Percentiles rank a stretch among this genome's conserved stretches.
Evolutionary conservation across 2,329 filamentous ascomycete species (phyloP).

Genomic region (Cladosporium sp.): DNA sequence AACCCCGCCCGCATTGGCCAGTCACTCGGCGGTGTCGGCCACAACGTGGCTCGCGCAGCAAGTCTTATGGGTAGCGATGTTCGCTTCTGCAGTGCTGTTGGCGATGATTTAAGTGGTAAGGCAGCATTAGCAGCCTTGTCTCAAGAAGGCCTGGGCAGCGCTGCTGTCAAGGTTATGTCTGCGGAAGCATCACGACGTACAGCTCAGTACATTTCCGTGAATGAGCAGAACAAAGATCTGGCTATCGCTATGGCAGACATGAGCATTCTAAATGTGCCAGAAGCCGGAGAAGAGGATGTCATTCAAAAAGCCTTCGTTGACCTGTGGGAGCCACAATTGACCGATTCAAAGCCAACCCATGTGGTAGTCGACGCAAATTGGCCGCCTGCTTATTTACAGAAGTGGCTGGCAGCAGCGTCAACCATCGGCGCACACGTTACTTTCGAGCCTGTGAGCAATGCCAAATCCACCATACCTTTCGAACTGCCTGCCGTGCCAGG

Average conservation of each 20-base stretch:
- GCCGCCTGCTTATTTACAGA: slow-evolving; percentile 64
- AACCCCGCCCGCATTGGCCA: slow-evolving; percentile 82
- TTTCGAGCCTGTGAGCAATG: slow-evolving; percentile 86
- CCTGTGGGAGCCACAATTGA: slow-evolving; percentile 64
- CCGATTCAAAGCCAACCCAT: slow-evolving; percentile 66
- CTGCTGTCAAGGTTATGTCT: slow-evolving; percentile 58
- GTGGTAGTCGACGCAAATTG: slow-evolving; percentile 88
- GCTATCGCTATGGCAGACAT: slow-evolving; percentile 96
- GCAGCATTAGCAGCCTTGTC: slow-evolving; percentile 69
- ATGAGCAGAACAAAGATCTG: slow-evolving; percentile 79
- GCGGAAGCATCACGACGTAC: slow-evolving; percentile 62
- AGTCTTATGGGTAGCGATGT: slow-evolving; percentile 69
- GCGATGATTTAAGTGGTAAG: slow-evolving; percentile 75
- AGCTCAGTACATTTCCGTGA: slow-evolving; percentile 89
- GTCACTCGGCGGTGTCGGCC: slow-evolving; percentile 85
- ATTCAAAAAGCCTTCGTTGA: slow-evolving; percentile 50
- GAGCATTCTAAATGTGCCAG: slow-evolving; percentile 67
- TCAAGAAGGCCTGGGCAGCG: slow-evolving; percentile 64
- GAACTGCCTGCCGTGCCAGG: slow-evolving; percentile 33
- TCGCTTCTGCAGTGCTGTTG: slow-evolving; percentile 77
- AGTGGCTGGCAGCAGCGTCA: slow-evolving; percentile 66
- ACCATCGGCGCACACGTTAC: slow-evolving; percentile 62
- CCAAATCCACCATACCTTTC: slow-evolving; percentile 75
- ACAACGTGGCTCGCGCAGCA: slow-evolving; percentile 85
- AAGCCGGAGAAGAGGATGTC: slow-evolving; percentile 25